phyloP scores from a whole-genome alignment of 2,329 filamentous ascomycete species.

The Botrytis aclada region DNA sequence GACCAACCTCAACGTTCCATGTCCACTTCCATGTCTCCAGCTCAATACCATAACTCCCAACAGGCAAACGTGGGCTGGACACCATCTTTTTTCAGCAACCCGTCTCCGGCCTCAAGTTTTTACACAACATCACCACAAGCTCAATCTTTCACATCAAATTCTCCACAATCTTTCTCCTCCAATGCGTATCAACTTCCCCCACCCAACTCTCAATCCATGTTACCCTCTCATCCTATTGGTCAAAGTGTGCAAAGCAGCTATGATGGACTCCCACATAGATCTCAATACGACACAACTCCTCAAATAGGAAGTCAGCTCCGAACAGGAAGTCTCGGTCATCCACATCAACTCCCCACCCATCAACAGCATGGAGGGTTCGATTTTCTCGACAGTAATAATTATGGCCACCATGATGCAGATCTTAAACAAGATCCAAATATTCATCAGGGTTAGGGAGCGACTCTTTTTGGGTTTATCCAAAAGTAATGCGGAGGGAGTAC shows the following conservation, averaged over 20 bases:
- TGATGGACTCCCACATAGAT: conserved; percentile 7
- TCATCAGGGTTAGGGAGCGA: neutral
- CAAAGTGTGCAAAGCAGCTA: neutral
- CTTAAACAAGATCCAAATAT: conserved; percentile 8
- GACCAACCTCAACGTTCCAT: conserved; percentile 24
- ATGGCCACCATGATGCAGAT: neutral
- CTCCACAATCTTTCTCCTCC: neutral
- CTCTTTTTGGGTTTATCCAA: neutral
- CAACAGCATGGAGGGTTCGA: conserved; percentile 4
- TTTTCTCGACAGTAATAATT: neutral
- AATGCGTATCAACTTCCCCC: conserved; percentile 26
- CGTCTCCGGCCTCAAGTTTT: conserved; percentile 20
- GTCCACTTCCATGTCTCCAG: conserved; percentile 23
- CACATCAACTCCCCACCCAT: conserved; percentile 19
- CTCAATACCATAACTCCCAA: conserved; percentile 24
- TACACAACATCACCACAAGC: conserved; percentile 30
- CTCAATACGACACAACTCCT: conserved; percentile 14
- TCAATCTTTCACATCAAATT: conserved; percentile 17
- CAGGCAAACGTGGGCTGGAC: conserved; percentile 4
- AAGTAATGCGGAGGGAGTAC: neutral
- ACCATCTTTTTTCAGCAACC: conserved; percentile 22
- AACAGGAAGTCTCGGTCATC: conserved; percentile 27
- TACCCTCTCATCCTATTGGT: neutral
- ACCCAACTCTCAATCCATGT: conserved; percentile 6
- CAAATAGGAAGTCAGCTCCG: conserved; percentile 22